Evolutionary conservation across 2,329 filamentous ascomycete species (phyloP), one percentile per base, ranked within the genome.

Genomic region (Alternaria sp.): DNA sequence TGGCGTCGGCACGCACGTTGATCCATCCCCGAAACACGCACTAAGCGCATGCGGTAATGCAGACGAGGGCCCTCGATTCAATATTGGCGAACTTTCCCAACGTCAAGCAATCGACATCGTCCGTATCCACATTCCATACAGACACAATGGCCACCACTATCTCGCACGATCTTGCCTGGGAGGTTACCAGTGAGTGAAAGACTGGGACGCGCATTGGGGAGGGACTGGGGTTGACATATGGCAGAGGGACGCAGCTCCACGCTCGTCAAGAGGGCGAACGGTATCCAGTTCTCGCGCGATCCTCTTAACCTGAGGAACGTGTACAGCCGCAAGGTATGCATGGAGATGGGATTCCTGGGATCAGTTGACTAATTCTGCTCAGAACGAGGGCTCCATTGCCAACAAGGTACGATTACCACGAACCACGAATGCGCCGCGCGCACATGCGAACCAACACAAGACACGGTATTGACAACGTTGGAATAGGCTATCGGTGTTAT

Each of bases 371-470:
- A 73, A 79, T 59, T 51, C 46, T 61, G 44, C 55, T 57, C 80
- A 96, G 93, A 89, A 97, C 84, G 92, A 92, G 78, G 96, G 96
- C 80, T 96, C 93, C 84, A 89, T 93, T 84, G 97, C 97, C 87
- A 88, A 90, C 82, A 96, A 97, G 92, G 93, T 96, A 91, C 77
- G 69, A 43, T 43, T 28, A 60, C 55, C 54, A 55, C 56, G 45
- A 67, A 59, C 54, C 60, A 43, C 57, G 57, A 65, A 69, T 44
- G 45, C 65, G 40, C 57, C 49, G 17, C 57, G 36, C 54, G 25
- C 46, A 30, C n/a, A 3, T 40, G 19, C 21, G 32, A 54, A 55
- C 15, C 30, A 25, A 23, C 46, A 25, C 17, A 45, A 40, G 36
- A 60, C 6, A 45, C 52, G 32, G 40, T 61, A 55, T 59, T 70